These are phyloP conservation scores for Pseudogymnoascus sp. DNA, from an alignment of 2,329 filamentous ascomycete genomes.

Conservation along the genomic window DNA sequence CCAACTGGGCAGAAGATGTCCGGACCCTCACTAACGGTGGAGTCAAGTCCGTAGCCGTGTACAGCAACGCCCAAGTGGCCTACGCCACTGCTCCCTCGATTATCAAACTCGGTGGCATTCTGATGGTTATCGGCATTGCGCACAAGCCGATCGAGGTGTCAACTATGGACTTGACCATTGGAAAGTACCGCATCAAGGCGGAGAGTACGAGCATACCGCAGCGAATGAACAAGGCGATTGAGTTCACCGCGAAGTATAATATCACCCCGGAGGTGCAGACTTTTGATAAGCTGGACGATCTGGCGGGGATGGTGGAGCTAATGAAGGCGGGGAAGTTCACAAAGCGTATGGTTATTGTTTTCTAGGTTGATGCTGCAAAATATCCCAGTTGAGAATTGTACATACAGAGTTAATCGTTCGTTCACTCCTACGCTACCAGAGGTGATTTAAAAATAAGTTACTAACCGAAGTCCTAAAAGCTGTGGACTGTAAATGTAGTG, in stretches of 20 bases:
- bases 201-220: slow-evolving; percentile 38
- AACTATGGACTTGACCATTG: slow-evolving; percentile 36
- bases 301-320: slow-evolving; percentile 33
- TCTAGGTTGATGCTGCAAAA: slow-evolving; percentile 17
- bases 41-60: slow-evolving; percentile 26
- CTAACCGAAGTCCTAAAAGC: too few species aligned
- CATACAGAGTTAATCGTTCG: too few species aligned
- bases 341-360: slow-evolving; percentile 33
- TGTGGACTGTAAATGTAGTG: too few species aligned
- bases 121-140: slow-evolving; percentile 40
- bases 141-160: slow-evolving; percentile 32
- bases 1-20: slow-evolving; percentile 3
- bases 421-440: too few species aligned
- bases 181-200: slow-evolving; percentile 35
- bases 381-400: too few species aligned
- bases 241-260: slow-evolving; percentile 37
- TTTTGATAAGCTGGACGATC: slow-evolving; percentile 33
- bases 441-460: too few species aligned
- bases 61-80: slow-evolving; percentile 33
- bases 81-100: slow-evolving; percentile 33
- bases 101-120: slow-evolving; percentile 33
- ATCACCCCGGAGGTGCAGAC: slow-evolving; percentile 36
- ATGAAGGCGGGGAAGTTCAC: slow-evolving; percentile 33
- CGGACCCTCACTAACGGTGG: slow-evolving; percentile 8
- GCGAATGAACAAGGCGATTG: slow-evolving; percentile 38